These are phyloP conservation scores for Fusarium sp. DNA, from an alignment of 2,329 filamentous ascomycete species.

Conservation along the genomic window DNA sequence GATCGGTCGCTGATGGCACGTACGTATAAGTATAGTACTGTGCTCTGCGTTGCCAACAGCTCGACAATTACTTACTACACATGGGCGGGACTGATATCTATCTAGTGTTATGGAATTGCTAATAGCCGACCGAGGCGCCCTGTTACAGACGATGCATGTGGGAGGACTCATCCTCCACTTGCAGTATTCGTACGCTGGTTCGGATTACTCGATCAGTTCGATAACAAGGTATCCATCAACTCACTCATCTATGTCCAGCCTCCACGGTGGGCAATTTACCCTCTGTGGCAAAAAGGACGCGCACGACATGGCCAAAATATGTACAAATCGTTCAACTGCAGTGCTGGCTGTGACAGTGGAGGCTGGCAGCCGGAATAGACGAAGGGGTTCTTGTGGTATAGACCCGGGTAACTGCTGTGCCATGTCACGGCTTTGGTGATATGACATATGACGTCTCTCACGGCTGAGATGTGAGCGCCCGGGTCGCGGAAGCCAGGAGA, in stretches of 20 bases:
- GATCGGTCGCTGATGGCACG: background rate
- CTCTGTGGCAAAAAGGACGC: slow-evolving; percentile 27
- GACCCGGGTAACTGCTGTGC: slow-evolving; percentile 10
- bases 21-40: background rate
- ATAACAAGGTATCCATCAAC: background rate
- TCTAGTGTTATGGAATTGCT: background rate
- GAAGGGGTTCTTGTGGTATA: background rate
- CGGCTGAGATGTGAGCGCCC: slow-evolving; percentile 21
- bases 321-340: background rate
- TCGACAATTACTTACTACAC: background rate
- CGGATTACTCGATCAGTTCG: slow-evolving; percentile 7
- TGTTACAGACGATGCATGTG: background rate
- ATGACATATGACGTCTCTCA: slow-evolving; percentile 33
- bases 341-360: background rate
- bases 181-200: background rate
- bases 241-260: background rate
- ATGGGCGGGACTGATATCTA: background rate
- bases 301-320: background rate
- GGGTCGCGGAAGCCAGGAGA: slow-evolving; percentile 18
- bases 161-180: slow-evolving; percentile 10
- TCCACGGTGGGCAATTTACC: slow-evolving; percentile 11
- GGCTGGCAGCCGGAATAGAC: slow-evolving; percentile 17
- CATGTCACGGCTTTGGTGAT: slow-evolving; percentile 26
- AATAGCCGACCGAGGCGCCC: slow-evolving; percentile 9
- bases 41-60: background rate